phyloP scores from a whole-genome alignment of 2,329 filamentous ascomycete genomes.

The Torrubiella hemipterigena region DNA sequence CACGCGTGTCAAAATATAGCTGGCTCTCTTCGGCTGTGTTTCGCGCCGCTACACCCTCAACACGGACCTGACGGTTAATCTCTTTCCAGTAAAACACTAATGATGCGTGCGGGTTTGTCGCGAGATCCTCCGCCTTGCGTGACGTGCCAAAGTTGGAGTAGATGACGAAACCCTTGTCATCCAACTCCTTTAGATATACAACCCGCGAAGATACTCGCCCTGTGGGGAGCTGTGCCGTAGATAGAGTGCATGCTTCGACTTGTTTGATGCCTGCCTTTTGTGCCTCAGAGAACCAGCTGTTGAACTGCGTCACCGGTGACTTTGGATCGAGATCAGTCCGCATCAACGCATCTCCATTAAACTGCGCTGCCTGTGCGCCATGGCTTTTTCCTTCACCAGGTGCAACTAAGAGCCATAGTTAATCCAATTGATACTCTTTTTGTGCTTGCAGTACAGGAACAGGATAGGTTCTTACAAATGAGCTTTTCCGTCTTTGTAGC shows the following conservation, averaged over 20 bases:
- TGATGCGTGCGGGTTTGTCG: slow-evolving; percentile 62
- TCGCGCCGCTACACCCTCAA: slow-evolving; percentile 66
- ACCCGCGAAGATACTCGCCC: slow-evolving; percentile 76
- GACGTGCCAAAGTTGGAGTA: slow-evolving; percentile 88
- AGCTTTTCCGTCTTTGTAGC: neutral
- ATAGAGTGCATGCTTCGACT: slow-evolving; percentile 79
- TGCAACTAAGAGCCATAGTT: too few relatives aligned
- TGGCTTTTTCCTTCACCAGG: slow-evolving; percentile 46
- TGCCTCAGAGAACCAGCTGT: slow-evolving; percentile 75
- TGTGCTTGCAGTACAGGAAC: neutral
- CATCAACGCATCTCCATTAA: slow-evolving; percentile 51
- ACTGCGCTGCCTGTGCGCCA: slow-evolving; percentile 59
- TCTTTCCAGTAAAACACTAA: slow-evolving; percentile 87
- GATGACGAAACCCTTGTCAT: slow-evolving; percentile 68
- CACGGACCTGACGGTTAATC: slow-evolving; percentile 77
- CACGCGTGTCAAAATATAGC: slow-evolving; percentile 53
- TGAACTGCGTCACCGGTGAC: slow-evolving; percentile 72
- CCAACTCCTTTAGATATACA: slow-evolving; percentile 94
- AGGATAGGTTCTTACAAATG: neutral
- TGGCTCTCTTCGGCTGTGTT: slow-evolving; percentile 61
- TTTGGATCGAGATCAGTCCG: slow-evolving; percentile 44
- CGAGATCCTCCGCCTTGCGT: slow-evolving; percentile 54
- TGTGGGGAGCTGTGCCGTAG: slow-evolving; percentile 71
- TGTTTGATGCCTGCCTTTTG: slow-evolving; percentile 48
- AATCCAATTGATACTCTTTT: too few relatives aligned